Evolutionary conservation across 2,329 filamentous ascomycete genomes (phyloP).

Genomic region (Paecilomyces sp.): DNA sequence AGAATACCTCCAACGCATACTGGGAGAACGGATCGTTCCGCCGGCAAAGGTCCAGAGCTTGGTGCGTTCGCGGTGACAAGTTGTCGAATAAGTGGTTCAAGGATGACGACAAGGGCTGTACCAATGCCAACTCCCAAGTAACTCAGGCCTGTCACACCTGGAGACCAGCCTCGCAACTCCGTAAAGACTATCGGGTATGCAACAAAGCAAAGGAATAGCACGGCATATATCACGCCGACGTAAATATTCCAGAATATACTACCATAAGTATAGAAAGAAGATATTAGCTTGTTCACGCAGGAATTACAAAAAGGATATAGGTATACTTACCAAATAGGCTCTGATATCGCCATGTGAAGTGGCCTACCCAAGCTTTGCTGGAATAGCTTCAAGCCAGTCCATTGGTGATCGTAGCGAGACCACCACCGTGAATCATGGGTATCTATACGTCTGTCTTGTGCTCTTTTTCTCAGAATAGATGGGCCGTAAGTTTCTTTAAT

Average conservation of each 20-base stretch:
- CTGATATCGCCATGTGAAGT: background rate
- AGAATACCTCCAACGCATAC: conserved; percentile 65
- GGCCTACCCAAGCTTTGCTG: background rate
- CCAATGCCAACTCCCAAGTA: background rate
- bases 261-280: background rate
- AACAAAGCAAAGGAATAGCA: background rate
- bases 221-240: background rate
- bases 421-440: conserved; percentile 61
- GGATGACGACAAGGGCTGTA: background rate
- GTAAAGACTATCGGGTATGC: background rate
- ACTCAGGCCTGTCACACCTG: background rate
- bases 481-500: conserved; percentile 68
- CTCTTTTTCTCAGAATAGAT: conserved; percentile 56
- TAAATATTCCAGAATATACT: background rate
- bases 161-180: background rate
- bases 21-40: conserved; percentile 63
- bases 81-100: background rate
- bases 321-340: background rate
- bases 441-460: conserved; percentile 51
- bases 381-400: conserved; percentile 31
- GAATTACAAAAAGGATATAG: background rate
- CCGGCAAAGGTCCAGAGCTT: too few species aligned
- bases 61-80: conserved; percentile 54
- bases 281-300: background rate
- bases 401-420: conserved; percentile 64